Base-by-base conservation (phyloP, 192 early-diverging fungal species). In the Thamnidium elegans region DNA sequence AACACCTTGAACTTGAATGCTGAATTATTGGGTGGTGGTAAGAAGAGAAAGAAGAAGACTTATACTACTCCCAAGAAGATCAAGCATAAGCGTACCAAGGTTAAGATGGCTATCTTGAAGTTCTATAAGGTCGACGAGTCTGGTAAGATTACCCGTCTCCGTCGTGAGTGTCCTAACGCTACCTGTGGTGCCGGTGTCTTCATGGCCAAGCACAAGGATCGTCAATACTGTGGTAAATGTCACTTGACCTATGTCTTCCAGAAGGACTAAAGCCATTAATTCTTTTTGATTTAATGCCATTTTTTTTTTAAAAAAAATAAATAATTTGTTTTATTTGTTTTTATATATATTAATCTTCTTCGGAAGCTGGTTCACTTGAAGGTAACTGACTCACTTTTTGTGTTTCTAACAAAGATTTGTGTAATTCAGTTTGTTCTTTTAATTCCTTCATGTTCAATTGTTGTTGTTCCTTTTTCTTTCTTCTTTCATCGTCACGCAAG, bases 21-120 rank as follows among this genome's bases (percentile, higher is more conserved):
- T 58, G 82, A 87, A 65, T 78, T 89, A 39, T 72, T 86, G 63
- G 91, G 89, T 88, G 91, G 90, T 85, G 94, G 80, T 81, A 97
- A 99, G 92, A 97, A 99, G 91, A 87, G 93, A 70, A 99, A 97
- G 90, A 99, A 99, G 94, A 99, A 99, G 95, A 91, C 87, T 66
- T 97, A 99, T 89, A 99, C 95, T 71, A 99, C 97, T 65, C 97
- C 97, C 82, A 97, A 99, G 92, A 97, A 97, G 89, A 94, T 94
- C 74, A 90, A 94, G 78, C 95, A 99, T 88, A 97, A 97, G 92
- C 85, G 88, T 78, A 94, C 93, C 89, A 97, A 97, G 87, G 94
- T 97, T 78, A 99, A 99, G 87, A 84, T 99, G 72, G 92, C 95
- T 39, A 92, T 97, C 70, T 87, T 99, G 78, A 96, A 97, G 89